Evolutionary conservation across 228 moss, liverwort and hornwort species (phyloP).

Genomic region (Sphagnum fallax): DNA sequence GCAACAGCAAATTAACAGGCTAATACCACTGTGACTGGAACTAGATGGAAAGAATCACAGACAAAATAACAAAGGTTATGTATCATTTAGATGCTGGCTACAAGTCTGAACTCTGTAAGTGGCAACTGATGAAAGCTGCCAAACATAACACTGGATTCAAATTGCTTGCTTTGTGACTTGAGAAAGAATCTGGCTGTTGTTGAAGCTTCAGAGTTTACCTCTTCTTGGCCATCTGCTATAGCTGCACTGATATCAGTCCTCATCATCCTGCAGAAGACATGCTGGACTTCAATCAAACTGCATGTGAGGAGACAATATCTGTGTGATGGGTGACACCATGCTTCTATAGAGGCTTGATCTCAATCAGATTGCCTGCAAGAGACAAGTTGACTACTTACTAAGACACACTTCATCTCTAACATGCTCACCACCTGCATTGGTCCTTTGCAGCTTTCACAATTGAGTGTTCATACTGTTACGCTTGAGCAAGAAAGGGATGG

Average conservation of each 20-base stretch:
- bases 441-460: slow-evolving; percentile 7
- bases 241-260: slow-evolving; percentile 66
- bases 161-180: slow-evolving; percentile 15
- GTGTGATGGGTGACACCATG: slow-evolving; percentile 23
- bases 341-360: slow-evolving; percentile 35
- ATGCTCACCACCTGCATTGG: slow-evolving; percentile 1
- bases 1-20: too few relatives aligned
- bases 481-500: too few relatives aligned
- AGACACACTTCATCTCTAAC: slow-evolving; percentile 21
- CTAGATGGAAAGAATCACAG: too few relatives aligned
- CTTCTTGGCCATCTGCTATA: slow-evolving; percentile 52
- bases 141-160: slow-evolving; percentile 31
- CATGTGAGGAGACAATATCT: slow-evolving; percentile 20
- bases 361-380: slow-evolving; percentile 48
- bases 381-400: slow-evolving; percentile 49
- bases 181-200: slow-evolving; percentile 19
- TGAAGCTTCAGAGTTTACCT: slow-evolving; percentile 54
- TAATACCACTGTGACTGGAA: too few relatives aligned
- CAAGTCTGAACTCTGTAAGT: neutral
- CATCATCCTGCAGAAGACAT: slow-evolving; percentile 78
- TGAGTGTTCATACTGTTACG: too few relatives aligned
- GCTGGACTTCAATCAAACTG: slow-evolving; percentile 64
- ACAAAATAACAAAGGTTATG: too few relatives aligned
- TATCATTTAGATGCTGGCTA: neutral
- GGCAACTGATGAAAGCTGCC: neutral